A percentile compares a stretch with the other conserved stretches of the same genome.
phyloP scores from a whole-genome alignment of 805 yeast genomes.

The Monosporozyma servazzii region DNA sequence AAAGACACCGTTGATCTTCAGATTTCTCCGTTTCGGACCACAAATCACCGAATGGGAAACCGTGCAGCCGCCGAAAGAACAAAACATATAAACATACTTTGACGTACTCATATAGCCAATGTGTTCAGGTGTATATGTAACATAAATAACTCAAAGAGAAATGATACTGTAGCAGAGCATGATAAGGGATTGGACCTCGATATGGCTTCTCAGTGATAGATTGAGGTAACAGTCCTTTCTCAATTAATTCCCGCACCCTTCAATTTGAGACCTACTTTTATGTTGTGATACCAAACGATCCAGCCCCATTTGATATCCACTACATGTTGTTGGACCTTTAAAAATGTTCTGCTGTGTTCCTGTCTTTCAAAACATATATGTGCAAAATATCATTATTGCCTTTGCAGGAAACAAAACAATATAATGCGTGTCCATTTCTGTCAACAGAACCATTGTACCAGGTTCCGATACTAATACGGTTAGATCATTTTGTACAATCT shows the following conservation, averaged over 20 bases:
- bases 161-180: background rate
- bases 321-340: constrained; percentile 90
- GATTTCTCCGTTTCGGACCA: background rate
- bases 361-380: constrained; percentile 38
- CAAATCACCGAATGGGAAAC: background rate
- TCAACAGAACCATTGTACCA: constrained; percentile 59
- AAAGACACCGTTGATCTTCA: background rate
- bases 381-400: constrained; percentile 48
- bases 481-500: constrained; percentile 82
- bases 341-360: constrained; percentile 51
- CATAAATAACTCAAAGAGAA: background rate
- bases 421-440: constrained; percentile 28
- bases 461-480: constrained; percentile 78
- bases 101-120: too few relatives aligned
- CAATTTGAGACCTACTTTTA: constrained; percentile 81
- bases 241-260: constrained; percentile 54
- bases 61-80: background rate
- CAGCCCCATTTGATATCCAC: constrained; percentile 70
- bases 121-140: background rate
- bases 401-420: constrained; percentile 53
- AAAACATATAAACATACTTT: too few relatives aligned
- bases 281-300: constrained; percentile 92
- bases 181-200: constrained; percentile 51
- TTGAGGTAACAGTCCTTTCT: constrained; percentile 63
- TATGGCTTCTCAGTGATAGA: constrained; percentile 63